phyloP scores from a whole-genome alignment of 2,329 filamentous ascomycete genomes.

The Aspergillus eucalypticola region DNA sequence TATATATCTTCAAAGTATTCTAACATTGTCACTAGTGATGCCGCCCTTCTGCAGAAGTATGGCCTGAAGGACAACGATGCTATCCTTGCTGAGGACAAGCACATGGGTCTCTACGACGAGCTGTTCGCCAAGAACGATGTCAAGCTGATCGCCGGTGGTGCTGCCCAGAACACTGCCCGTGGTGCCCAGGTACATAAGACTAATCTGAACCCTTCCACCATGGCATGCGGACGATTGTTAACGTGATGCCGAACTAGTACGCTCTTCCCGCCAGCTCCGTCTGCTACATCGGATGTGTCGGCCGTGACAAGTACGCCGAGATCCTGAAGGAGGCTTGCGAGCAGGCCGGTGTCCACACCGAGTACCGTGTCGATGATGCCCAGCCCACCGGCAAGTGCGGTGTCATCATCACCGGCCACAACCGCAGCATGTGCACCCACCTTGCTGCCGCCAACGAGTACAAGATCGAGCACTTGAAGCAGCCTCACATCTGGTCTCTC shows the following conservation, averaged over 20 bases:
- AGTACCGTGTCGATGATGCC: constrained; percentile 87
- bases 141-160: constrained; percentile 92
- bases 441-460: constrained; percentile 97
- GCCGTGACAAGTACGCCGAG: constrained; percentile 92
- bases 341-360: constrained; percentile 84
- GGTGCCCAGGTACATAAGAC: constrained; percentile 68
- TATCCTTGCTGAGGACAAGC: constrained; percentile 91
- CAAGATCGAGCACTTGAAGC: constrained; percentile 89
- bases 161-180: constrained; percentile 95
- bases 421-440: constrained; percentile 92
- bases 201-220: background rate
- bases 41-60: constrained; percentile 88
- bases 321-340: constrained; percentile 83
- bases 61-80: constrained; percentile 93
- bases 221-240: constrained; percentile 12
- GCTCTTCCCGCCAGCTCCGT: constrained; percentile 86
- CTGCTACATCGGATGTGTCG: constrained; percentile 90
- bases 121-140: constrained; percentile 81
- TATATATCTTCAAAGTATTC: constrained; percentile 1
- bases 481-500: constrained; percentile 85
- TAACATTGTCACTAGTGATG: constrained; percentile 58
- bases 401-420: constrained; percentile 94
- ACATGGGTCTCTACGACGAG: constrained; percentile 88
- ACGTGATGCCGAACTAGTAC: constrained; percentile 58
- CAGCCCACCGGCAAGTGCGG: constrained; percentile 89